These are phyloP conservation scores for Canavalia ensiformis DNA, from an alignment of 306 rosid species.

Conservation along the genomic window DNA sequence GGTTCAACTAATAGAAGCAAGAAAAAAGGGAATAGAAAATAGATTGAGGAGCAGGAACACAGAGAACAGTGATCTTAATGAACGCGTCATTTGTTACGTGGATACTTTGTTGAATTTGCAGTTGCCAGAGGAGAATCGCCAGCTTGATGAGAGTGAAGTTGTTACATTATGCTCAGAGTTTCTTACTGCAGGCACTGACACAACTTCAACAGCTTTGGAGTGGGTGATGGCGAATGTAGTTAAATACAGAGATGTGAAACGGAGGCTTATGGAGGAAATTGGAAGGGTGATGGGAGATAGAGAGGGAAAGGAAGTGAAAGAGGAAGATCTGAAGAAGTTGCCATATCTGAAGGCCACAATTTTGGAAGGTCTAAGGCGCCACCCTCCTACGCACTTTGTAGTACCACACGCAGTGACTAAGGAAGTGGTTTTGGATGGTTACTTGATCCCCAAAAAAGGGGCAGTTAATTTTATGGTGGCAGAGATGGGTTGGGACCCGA, in stretches of 20 bases:
- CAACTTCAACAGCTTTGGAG: constrained; percentile 46
- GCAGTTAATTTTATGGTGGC: constrained; percentile 56
- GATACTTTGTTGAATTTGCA: constrained; percentile 50
- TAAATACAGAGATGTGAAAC: constrained; percentile 38
- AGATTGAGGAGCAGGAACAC: neutral
- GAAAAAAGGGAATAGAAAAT: neutral
- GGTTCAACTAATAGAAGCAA: neutral
- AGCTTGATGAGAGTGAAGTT: constrained; percentile 43
- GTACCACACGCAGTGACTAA: constrained; percentile 44
- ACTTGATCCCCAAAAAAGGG: constrained; percentile 37
- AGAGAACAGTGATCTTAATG: neutral
- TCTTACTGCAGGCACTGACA: constrained; percentile 42
- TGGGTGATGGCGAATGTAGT: constrained; percentile 59
- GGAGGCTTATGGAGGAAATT: constrained; percentile 43
- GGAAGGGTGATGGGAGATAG: neutral
- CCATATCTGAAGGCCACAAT: constrained; percentile 49
- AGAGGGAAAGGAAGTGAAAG: constrained; percentile 40
- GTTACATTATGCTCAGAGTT: constrained; percentile 47
- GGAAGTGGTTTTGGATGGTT: constrained; percentile 45
- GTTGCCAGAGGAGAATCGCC: constrained; percentile 38
- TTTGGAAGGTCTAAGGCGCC: constrained; percentile 50
- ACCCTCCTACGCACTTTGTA: constrained; percentile 46
- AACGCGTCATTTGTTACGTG: constrained; percentile 30
- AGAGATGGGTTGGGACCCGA: constrained; percentile 55
- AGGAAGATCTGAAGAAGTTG: constrained; percentile 47